Conservation (phyloP, 768 basidiomycete species). For the Boletus rubroflammeus region DNA sequence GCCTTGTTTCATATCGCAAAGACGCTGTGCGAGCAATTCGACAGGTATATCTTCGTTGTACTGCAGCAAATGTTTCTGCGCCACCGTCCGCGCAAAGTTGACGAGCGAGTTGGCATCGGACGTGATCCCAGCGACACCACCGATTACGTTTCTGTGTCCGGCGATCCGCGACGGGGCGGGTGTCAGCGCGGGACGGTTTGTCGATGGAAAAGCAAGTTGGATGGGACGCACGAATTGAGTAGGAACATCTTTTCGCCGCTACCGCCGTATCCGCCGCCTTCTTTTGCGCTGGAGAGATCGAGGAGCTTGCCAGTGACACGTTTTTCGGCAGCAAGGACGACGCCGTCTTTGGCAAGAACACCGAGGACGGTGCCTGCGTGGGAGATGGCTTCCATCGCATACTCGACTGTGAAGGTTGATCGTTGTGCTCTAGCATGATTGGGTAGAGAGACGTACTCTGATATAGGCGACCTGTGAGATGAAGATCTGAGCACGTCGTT, state of each 20-base stretch:
- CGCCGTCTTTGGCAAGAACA: constrained; percentile 84
- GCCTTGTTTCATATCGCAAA: constrained; percentile 98
- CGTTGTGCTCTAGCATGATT: constrained; percentile 1
- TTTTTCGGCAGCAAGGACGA: constrained; percentile 93
- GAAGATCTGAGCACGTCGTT: constrained; percentile 7
- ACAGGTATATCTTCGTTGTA: constrained; percentile 99
- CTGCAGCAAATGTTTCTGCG: constrained; percentile 80
- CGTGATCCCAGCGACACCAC: constrained; percentile 92
- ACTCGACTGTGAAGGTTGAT: constrained; percentile 68
- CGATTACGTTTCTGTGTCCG: constrained; percentile 78
- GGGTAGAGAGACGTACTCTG: constrained; percentile 63
- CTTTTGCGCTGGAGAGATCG: constrained; percentile 82
- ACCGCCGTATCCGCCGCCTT: constrained; percentile 81
- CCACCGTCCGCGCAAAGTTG: constrained; percentile 88
- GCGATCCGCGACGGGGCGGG: neutral
- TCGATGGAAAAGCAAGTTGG: neutral
- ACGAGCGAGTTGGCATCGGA: constrained; percentile 98
- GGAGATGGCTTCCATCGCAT: constrained; percentile 99
- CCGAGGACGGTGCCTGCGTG: constrained; percentile 94
- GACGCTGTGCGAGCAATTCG: constrained; percentile 86
- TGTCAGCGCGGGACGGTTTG: neutral
- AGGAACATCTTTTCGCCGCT: constrained; percentile 98
- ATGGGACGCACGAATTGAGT: constrained; percentile 69
- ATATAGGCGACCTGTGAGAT: constrained; percentile 79
- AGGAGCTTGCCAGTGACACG: constrained; percentile 98